A percentile compares a stretch with the other conserved stretches of the same genome.
phyloP scores from a whole-genome alignment of 345 rosid genomes.

The Dipteronia dyeriana region DNA sequence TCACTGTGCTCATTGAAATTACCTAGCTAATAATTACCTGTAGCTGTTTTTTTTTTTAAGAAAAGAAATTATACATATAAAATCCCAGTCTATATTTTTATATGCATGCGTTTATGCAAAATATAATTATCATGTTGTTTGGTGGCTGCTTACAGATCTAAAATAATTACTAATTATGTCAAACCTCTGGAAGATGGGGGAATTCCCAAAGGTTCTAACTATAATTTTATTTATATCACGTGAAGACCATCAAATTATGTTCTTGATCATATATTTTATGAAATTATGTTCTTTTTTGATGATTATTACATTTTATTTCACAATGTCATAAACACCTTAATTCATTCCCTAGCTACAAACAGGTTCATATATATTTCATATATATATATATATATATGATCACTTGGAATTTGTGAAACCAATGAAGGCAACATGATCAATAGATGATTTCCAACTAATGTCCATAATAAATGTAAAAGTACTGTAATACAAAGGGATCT shows the following conservation, averaged over 20 bases:
- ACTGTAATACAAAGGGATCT: not conserved
- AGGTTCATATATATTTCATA: not conserved
- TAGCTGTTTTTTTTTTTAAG: not conserved
- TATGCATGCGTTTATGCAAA: not conserved
- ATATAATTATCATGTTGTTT: not conserved
- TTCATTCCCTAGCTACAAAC: not conserved
- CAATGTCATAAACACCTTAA: not conserved
- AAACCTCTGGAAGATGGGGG: not conserved
- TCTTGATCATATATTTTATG: constrained; percentile 1
- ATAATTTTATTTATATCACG: not conserved
- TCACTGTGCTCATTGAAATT: no score
- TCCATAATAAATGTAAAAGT: not conserved
- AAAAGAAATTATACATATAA: no score
- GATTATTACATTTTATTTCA: not conserved
- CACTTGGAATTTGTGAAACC: not conserved
- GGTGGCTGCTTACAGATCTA: not conserved
- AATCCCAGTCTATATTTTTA: not conserved
- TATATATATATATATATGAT: no score
- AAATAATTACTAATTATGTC: not conserved
- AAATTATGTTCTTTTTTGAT: not conserved
- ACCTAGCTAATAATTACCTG: not conserved
- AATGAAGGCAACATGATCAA: not conserved
- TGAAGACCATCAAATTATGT: not conserved
- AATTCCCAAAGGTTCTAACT: no score
- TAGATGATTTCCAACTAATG: not conserved